Base-by-base conservation (phyloP, 306 rosid species). In the Casuarina equisetifolia region DNA sequence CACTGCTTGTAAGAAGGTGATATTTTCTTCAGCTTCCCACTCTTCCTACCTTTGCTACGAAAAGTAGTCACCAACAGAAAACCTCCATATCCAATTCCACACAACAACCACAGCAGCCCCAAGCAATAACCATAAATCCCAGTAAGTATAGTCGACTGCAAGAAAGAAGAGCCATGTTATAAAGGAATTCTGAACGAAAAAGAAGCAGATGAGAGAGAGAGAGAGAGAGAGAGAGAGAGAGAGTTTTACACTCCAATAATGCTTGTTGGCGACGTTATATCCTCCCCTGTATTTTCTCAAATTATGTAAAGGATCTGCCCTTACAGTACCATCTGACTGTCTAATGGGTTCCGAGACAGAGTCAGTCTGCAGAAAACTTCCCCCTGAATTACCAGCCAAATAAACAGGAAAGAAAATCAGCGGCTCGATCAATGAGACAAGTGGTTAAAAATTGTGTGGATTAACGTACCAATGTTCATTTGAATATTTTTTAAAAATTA, bases 201-300 rank as follows among this genome's bases (percentile, higher is more conserved):
- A 32, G 35, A 70, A 0, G 7, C 5, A 0, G 35, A 70, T 4
- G 7, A 48, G 4, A 70, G 2, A 67, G 3, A 7, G 16, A 62
- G 75, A 42, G 9, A 68, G 55, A 77, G 62, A 32, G 67, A 61
- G 74, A 39, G 74, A 73, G 83, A 75, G 67, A 55, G 50, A 70
- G 74, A 82, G 69, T 70, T 70, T 83, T 88, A 91, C 97, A 85
- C 86, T 78, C 96, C 94, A 93, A 87, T 93, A 93, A 45, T 93
- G 94, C 85, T 79, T 86, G 82, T 85, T 89, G 79, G 90, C 82
- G 82, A 93, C 80, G 83, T 84, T 78, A 80, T 81, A 91, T 43
- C 94, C 94, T 83, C 92, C 92, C 82, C 87, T 91, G 66, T 91
- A 90, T 70, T 84, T 88, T 44, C 83, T 86, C 49, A 91, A 89